Percentiles rank a stretch among this genome's conserved stretches.
Evolutionary conservation across 2,329 filamentous ascomycete genomes (phyloP).

Genomic region (Fonsecaea erecta): DNA sequence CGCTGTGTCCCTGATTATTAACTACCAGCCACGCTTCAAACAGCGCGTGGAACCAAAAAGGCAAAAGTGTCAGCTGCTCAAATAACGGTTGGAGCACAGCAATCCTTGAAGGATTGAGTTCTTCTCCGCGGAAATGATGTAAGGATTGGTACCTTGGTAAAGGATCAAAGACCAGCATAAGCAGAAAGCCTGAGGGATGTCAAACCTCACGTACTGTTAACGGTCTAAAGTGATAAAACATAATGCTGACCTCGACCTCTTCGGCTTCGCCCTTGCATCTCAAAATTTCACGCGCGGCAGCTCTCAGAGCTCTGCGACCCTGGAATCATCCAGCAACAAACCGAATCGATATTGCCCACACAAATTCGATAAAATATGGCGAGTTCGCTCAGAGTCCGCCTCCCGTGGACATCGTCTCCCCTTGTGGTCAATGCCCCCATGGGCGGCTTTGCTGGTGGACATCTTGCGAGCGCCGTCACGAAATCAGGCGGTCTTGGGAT

Average conservation of each 20-base stretch:
- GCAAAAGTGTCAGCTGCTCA: background rate
- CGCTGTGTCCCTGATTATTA: no score
- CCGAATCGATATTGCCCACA: background rate
- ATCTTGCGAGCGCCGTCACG: conserved; percentile 65
- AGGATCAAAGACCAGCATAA: background rate
- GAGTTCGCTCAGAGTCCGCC: background rate
- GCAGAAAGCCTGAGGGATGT: background rate
- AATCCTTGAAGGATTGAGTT: background rate
- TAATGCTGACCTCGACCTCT: background rate
- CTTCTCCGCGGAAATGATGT: background rate
- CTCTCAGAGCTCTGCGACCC: background rate
- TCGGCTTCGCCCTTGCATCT: background rate
- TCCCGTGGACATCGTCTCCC: conserved; percentile 20
- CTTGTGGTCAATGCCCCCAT: conserved; percentile 69
- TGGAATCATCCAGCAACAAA: background rate
- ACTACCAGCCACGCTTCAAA: background rate
- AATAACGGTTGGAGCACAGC: background rate
- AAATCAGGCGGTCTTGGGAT: conserved; percentile 60
- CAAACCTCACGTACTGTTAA: background rate
- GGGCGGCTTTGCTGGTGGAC: conserved; percentile 63
- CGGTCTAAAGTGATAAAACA: background rate
- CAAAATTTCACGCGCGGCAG: background rate
- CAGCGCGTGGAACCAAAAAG: background rate
- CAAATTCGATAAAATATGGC: conserved; percentile 1
- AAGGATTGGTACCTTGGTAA: background rate